These are phyloP conservation scores for Blastobotrys capitulatus DNA, from an alignment of 1,139 yeast genomes.

Conservation along the genomic window DNA sequence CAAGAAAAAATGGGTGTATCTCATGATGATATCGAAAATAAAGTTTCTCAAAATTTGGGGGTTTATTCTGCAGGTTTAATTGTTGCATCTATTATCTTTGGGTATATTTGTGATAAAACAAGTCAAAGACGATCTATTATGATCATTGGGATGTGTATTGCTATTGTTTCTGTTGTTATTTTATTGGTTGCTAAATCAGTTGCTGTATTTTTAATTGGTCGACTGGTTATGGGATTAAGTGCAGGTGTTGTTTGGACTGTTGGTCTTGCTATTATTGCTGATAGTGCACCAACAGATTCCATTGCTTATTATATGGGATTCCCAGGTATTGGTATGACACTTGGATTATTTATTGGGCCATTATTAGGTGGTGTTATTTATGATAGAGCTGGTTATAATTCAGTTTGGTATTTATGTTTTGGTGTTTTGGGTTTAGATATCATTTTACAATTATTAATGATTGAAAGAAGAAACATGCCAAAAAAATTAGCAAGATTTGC, in stretches of 20 bases:
- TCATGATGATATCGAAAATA: conserved; percentile 26
- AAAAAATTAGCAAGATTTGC: conserved; percentile 11
- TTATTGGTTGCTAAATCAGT: conserved; percentile 27
- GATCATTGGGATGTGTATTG: conserved; percentile 30
- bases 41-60: conserved; percentile 30
- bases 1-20: conserved; percentile 27
- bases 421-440: conserved; percentile 31
- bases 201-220: conserved; percentile 30
- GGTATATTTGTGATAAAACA: conserved; percentile 29
- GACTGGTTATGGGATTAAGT: conserved; percentile 33
- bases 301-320: conserved; percentile 30
- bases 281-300: conserved; percentile 25
- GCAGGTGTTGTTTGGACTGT: conserved; percentile 38
- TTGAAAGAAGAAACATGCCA: conserved; percentile 20
- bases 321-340: conserved; percentile 31
- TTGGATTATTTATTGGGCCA: conserved; percentile 34
- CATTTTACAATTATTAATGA: conserved; percentile 32
- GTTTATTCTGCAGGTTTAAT: conserved; percentile 34
- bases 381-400: conserved; percentile 32
- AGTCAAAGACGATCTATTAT: conserved; percentile 27
- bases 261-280: conserved; percentile 36
- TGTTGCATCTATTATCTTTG: conserved; percentile 30
- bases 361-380: conserved; percentile 35
- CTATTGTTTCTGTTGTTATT: conserved; percentile 31
- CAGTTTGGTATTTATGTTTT: conserved; percentile 33